phyloP scores from a whole-genome alignment of 2,329 filamentous ascomycete species.

The Phaeosphaeria sp. region DNA sequence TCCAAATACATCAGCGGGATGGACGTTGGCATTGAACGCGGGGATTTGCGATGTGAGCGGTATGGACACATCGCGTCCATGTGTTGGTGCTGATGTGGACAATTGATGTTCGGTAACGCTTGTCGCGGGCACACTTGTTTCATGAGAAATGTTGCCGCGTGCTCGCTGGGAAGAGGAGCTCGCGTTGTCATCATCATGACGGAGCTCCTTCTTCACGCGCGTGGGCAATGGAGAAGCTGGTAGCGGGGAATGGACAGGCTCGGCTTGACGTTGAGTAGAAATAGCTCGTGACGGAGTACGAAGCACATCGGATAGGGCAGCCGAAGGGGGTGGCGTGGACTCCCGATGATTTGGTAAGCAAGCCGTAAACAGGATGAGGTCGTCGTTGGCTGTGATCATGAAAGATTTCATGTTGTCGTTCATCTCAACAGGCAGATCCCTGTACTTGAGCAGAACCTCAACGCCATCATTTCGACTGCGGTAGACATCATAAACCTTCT shows the following conservation, averaged over 20 bases:
- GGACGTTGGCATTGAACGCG: background rate
- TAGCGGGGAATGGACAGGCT: background rate
- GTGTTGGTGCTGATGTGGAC: background rate
- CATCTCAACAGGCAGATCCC: conserved; percentile 6
- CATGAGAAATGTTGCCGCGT: background rate
- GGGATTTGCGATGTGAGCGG: background rate
- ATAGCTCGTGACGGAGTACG: background rate
- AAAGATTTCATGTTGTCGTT: conserved; percentile 11
- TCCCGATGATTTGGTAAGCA: background rate
- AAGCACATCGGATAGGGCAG: background rate
- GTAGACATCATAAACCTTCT: conserved; percentile 26
- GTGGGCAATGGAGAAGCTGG: background rate
- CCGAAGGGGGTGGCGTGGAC: background rate
- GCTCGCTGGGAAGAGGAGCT: background rate
- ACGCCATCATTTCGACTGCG: conserved; percentile 5
- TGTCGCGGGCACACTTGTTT: background rate
- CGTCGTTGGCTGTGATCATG: background rate
- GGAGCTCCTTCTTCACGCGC: background rate
- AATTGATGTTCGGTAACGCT: background rate
- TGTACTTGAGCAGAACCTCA: conserved; percentile 26
- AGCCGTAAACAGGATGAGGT: conserved; percentile 12
- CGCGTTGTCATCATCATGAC: background rate
- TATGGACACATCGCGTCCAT: background rate
- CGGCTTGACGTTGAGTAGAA: background rate
- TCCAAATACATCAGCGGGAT: background rate